Percentiles rank a stretch among this genome's conserved stretches.
Evolutionary conservation across 257 asterid genomes (phyloP).

Genomic region (Pogostemon cablin): DNA sequence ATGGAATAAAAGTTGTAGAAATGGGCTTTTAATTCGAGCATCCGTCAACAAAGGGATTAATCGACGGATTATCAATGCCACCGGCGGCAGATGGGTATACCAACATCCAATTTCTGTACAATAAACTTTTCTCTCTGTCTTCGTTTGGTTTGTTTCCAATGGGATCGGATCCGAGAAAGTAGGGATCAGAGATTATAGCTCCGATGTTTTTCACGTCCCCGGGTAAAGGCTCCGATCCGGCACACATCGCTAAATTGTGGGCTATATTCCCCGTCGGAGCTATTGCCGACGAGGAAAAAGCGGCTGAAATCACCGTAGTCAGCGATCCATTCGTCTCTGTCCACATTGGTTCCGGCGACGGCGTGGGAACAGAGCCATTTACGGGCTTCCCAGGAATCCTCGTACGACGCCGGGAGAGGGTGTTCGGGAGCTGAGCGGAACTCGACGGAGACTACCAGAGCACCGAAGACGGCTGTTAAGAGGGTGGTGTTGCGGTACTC

Average conservation of each 20-base stretch:
- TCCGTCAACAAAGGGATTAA: constrained; percentile 26
- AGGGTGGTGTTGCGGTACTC: constrained; percentile 22
- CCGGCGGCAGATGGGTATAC: constrained; percentile 23
- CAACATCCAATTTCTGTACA: not conserved
- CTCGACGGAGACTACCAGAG: constrained; percentile 33
- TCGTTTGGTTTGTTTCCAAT: constrained; percentile 27
- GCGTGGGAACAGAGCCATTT: constrained; percentile 37
- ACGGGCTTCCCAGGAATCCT: constrained; percentile 52
- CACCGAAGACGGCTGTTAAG: constrained; percentile 27
- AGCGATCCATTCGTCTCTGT: constrained; percentile 38
- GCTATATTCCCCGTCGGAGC: constrained; percentile 42
- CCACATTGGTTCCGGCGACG: not conserved
- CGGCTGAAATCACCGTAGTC: constrained; percentile 41
- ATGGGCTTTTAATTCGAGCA: too few relatives aligned
- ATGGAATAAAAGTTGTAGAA: too few relatives aligned
- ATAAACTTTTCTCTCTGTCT: constrained; percentile 13
- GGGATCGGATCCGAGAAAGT: constrained; percentile 37
- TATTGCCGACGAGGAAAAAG: constrained; percentile 43
- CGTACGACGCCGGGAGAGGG: constrained; percentile 43
- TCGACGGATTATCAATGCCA: constrained; percentile 27
- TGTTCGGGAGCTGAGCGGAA: constrained; percentile 57
- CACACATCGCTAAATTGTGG: constrained; percentile 30
- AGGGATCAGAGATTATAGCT: constrained; percentile 39
- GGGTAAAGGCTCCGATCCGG: constrained; percentile 35
- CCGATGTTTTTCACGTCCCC: constrained; percentile 39